Conservation (phyloP, 257 asterid genomes). For the Pogostemon cablin region DNA sequence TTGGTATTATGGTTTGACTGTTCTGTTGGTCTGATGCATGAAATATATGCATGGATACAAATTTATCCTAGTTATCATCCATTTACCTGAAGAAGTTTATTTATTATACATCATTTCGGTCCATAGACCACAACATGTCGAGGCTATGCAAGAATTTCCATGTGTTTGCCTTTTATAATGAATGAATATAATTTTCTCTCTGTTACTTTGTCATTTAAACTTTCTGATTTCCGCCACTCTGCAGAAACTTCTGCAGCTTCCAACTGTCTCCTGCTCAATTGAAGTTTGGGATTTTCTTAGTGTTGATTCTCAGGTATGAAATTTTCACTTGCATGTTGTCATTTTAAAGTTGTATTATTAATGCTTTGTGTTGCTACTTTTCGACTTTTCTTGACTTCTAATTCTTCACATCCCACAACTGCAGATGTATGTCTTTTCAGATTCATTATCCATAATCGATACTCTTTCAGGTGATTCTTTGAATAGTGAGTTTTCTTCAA, state of each 20-base stretch:
- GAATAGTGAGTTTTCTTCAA: conserved; percentile 24
- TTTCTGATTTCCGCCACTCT: conserved; percentile 33
- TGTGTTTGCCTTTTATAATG: conserved; percentile 14
- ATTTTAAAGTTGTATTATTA: too few species aligned
- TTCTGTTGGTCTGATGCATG: neutral
- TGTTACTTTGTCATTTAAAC: conserved; percentile 22
- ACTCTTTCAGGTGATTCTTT: conserved; percentile 74
- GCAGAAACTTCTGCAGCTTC: conserved; percentile 92
- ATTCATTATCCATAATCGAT: conserved; percentile 80
- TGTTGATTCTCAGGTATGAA: conserved; percentile 93
- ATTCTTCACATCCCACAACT: conserved; percentile 31
- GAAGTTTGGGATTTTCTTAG: conserved; percentile 99
- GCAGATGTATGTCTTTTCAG: conserved; percentile 91
- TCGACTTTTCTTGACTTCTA: conserved; percentile 28
- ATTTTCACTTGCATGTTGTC: conserved; percentile 22
- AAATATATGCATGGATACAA: neutral
- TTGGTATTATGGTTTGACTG: conserved; percentile 17
- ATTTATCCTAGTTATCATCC: conserved; percentile 26
- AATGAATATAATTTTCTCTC: conserved; percentile 18
- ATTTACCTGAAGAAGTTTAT: conserved; percentile 1
- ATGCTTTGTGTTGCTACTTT: neutral
- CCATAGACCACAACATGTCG: neutral
- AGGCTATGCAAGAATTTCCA: conserved; percentile 20
- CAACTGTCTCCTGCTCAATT: conserved; percentile 80
- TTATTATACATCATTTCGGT: conserved; percentile 11